Conservation (phyloP, 2,329 filamentous ascomycete genomes). For the Tolypocladium ophioglossoides region DNA sequence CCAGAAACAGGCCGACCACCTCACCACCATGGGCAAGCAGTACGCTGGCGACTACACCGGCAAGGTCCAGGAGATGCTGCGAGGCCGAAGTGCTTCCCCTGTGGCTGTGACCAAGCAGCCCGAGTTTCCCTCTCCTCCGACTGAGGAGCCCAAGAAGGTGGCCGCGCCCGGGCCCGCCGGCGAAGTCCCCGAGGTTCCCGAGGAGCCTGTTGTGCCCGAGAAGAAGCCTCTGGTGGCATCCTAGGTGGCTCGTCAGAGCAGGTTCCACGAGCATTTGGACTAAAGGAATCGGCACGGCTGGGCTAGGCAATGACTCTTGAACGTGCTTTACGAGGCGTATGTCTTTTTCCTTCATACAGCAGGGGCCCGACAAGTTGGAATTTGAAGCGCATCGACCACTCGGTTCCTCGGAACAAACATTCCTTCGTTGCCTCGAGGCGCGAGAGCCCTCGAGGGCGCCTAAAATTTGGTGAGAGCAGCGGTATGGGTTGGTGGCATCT, state of each 20-base stretch:
- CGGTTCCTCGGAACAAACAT: conserved; percentile 13
- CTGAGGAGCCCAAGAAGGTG: conserved; percentile 21
- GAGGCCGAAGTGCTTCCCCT: conserved; percentile 34
- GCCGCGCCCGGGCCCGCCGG: conserved; percentile 10
- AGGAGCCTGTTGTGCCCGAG: conserved; percentile 14
- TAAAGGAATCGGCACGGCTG: conserved; percentile 14
- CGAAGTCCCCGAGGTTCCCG: conserved; percentile 15
- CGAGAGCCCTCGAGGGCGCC: background rate
- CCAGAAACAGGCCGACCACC: conserved; percentile 52
- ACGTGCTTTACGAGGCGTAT: conserved; percentile 18
- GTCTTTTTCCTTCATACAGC: conserved; percentile 12
- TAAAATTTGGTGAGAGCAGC: background rate
- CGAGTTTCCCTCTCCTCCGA: conserved; percentile 26
- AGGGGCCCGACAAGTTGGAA: conserved; percentile 16
- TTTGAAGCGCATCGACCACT: conserved; percentile 13
- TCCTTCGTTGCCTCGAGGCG: conserved; percentile 3
- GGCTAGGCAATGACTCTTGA: conserved; percentile 14
- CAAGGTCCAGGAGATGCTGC: conserved; percentile 56
- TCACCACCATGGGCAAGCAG: conserved; percentile 54
- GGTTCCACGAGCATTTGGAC: conserved; percentile 16
- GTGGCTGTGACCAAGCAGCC: conserved; percentile 24
- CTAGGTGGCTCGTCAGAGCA: conserved; percentile 14
- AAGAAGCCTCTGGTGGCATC: conserved; percentile 18
- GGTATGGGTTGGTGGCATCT: background rate
- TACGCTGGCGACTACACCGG: conserved; percentile 57